Conservation (phyloP, 169 alveolate genomes). For the Besnoitia besnoiti region DNA sequence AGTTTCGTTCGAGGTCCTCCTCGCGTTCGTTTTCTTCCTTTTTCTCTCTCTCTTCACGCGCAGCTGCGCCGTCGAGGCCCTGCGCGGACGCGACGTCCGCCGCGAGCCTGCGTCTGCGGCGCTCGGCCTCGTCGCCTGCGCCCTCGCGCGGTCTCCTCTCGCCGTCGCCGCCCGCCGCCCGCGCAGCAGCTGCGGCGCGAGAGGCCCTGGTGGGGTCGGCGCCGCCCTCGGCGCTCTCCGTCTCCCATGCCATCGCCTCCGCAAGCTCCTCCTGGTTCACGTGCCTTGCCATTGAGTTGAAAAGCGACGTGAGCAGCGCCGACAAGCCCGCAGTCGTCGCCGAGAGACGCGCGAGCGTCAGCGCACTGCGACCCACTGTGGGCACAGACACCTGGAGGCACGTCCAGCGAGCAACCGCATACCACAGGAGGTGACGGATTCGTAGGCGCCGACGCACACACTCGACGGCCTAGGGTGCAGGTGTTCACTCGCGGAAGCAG, state of each 20-base stretch:
- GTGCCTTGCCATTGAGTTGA: neutral
- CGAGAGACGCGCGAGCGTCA: slow-evolving; percentile 25
- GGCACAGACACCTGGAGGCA: slow-evolving; percentile 28
- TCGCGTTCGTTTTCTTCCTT: neutral
- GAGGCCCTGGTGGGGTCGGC: no score
- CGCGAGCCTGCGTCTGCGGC: neutral
- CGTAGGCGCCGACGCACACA: no score
- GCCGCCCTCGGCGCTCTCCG: no score
- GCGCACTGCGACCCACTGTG: slow-evolving; percentile 36
- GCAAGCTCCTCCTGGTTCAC: neutral
- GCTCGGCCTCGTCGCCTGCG: neutral
- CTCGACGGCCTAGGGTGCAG: no score
- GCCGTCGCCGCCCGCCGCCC: neutral
- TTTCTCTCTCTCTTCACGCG: neutral
- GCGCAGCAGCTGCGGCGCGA: no score
- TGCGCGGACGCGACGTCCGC: neutral
- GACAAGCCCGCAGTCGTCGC: slow-evolving; percentile 10
- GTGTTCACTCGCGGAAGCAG: no score
- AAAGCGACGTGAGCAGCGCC: neutral
- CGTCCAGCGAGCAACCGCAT: neutral
- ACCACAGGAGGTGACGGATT: no score
- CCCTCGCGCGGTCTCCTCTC: neutral
- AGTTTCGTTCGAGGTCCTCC: neutral
- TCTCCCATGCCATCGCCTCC: neutral
- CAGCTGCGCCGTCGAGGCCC: neutral